Base-by-base conservation (phyloP, 768 basidiomycete genomes). In the Trametes meyenii region DNA sequence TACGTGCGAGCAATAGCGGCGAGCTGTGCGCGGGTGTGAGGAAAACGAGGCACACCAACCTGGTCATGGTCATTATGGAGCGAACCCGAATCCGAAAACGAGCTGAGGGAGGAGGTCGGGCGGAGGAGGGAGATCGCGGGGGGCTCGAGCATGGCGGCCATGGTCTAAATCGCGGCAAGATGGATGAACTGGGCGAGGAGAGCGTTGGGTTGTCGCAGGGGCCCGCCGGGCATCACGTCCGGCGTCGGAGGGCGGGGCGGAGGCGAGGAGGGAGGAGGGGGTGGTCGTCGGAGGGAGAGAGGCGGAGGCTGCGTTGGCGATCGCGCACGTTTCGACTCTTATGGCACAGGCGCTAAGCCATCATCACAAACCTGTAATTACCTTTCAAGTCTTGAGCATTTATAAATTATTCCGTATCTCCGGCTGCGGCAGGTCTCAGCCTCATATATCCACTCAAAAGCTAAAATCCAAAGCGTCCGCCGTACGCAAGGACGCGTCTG, bases 21-120 rank as follows among this genome's bases (percentile, higher is more conserved):
- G 26, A 94, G 83, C 75, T 92, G 90, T 5, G 92, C 92, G 16
- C 90, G 83, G 23, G 90, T 92, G 72, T 94, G 92, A 35, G 90
- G 88, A 74, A 89, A 92, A 71, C 84, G 84, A 66, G 77, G 63
- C 6, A 66, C 61, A 8, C 62, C 67, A 5, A 67, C 53, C 7
- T 61, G 62, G 56, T 67, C 55, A 50, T 60, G 50, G 38, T 65
- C 57, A 43, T 55, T 50, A 55, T 55, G 55, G 33, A 60, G 14
- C 23, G 64, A 50, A 33, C 46, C 55, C 16, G 65, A 63, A 40
- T 63, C 62, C 7, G 69, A 61, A 55, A 64, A 58, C 11, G 64
- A 59, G 63, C 66, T 63, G 46, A 55, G 50, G 39, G 61, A 58
- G 51, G 63, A 67, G 13, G 57, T 51, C 24, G 66, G 66, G 35